phyloP scores from a whole-genome alignment of 140 eudicot genomes.

The Oenanthe javanica region DNA sequence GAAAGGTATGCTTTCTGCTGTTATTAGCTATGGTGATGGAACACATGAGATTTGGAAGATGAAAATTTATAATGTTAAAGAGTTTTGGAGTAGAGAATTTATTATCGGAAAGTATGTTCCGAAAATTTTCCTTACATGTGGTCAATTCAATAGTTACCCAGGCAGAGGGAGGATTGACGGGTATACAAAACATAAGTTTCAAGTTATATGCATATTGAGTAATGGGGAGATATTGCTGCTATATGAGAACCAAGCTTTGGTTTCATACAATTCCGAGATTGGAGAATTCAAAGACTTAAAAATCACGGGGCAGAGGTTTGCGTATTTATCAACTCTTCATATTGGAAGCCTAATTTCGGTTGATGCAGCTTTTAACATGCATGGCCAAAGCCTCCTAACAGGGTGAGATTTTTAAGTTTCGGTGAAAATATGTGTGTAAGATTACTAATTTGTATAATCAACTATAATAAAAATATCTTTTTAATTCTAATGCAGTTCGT shows the following conservation, averaged over 20 bases:
- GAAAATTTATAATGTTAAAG: not conserved
- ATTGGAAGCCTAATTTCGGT: not conserved
- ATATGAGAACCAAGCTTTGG: conserved; percentile 11
- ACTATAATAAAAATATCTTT: too few species aligned
- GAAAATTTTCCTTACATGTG: not conserved
- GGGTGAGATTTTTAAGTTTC: not conserved
- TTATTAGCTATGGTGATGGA: not conserved
- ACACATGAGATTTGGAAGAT: conserved; percentile 8
- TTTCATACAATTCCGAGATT: not conserved
- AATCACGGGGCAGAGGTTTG: not conserved
- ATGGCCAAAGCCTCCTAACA: not conserved
- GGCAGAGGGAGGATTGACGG: not conserved
- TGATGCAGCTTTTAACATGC: not conserved
- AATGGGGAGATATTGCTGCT: conserved; percentile 2
- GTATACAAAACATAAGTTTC: conserved; percentile 5
- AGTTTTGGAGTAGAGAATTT: conserved; percentile 6
- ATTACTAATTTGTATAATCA: too few species aligned
- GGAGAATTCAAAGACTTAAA: not conserved
- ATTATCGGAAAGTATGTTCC: not conserved
- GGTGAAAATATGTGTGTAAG: not conserved
- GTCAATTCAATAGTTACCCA: not conserved
- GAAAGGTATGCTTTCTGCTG: not conserved
- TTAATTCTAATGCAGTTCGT: not conserved
- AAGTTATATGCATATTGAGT: conserved; percentile 7
- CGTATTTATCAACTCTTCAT: not conserved